These are phyloP conservation scores for Dactylellina drechsleri DNA, from an alignment of 2,329 filamentous ascomycete species.

Conservation along the genomic window DNA sequence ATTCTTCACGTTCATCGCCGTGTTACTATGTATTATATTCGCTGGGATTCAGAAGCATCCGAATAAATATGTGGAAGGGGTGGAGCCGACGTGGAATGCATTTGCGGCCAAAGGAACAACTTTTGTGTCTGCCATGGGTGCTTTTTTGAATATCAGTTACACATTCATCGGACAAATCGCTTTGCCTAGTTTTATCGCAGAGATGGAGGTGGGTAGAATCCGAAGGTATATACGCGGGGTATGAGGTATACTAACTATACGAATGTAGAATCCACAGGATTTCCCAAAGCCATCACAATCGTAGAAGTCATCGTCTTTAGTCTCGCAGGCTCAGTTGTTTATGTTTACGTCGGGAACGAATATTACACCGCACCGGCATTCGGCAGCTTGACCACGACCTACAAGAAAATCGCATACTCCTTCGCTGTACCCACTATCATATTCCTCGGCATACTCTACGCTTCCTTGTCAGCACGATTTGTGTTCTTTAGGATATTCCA, in stretches of 20 bases:
- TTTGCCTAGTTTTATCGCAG: slow-evolving; percentile 90
- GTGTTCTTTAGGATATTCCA: slow-evolving; percentile 90
- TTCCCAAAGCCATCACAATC: slow-evolving; percentile 93
- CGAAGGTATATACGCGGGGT: neutral
- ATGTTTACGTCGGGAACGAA: slow-evolving; percentile 87
- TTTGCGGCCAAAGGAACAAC: slow-evolving; percentile 76
- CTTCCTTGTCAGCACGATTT: slow-evolving; percentile 88
- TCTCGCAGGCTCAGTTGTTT: slow-evolving; percentile 81
- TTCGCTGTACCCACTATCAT: slow-evolving; percentile 97
- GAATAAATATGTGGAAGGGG: slow-evolving; percentile 70
- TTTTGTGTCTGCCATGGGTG: slow-evolving; percentile 83
- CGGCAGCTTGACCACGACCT: slow-evolving; percentile 77
- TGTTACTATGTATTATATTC: slow-evolving; percentile 84
- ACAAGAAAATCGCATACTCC: slow-evolving; percentile 79
- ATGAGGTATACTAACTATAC: neutral
- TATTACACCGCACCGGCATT: slow-evolving; percentile 91
- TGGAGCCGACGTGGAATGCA: slow-evolving; percentile 74
- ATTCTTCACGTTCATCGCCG: slow-evolving; percentile 88
- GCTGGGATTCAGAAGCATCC: slow-evolving; percentile 79
- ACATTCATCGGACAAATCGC: slow-evolving; percentile 97
- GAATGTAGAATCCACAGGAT: slow-evolving; percentile 70
- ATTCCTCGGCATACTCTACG: slow-evolving; percentile 90
- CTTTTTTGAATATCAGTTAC: slow-evolving; percentile 94
- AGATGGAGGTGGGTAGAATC: slow-evolving; percentile 71
- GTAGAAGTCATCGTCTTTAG: slow-evolving; percentile 87